Percentiles rank a stretch among this genome's conserved stretches.
phyloP scores from a whole-genome alignment of 2,329 filamentous ascomycete genomes.

The Thelonectria discophora region DNA sequence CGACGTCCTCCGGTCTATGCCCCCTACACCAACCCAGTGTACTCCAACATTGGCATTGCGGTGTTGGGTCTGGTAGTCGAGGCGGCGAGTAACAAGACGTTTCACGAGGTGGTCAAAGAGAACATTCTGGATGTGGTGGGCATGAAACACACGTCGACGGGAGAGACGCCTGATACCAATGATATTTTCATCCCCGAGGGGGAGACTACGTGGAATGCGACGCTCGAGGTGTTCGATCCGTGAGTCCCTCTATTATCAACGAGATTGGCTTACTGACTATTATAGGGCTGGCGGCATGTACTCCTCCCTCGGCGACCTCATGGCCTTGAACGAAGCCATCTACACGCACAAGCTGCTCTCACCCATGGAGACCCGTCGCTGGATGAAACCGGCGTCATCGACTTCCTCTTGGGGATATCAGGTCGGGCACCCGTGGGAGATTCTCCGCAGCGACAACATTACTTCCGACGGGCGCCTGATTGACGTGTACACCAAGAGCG shows the following conservation, averaged over 20 bases:
- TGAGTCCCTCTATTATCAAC: constrained; percentile 31
- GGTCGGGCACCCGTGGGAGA: constrained; percentile 59
- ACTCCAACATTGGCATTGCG: constrained; percentile 59
- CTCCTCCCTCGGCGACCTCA: constrained; percentile 53
- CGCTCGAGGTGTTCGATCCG: constrained; percentile 47
- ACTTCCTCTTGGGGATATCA: constrained; percentile 50
- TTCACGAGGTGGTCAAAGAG: constrained; percentile 50
- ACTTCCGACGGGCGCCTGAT: constrained; percentile 51
- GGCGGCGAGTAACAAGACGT: constrained; percentile 51
- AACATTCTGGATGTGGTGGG: constrained; percentile 53
- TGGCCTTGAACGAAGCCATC: constrained; percentile 53
- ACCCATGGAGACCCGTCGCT: constrained; percentile 50
- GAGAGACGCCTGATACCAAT: constrained; percentile 43
- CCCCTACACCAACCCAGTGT: constrained; percentile 56
- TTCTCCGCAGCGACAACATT: constrained; percentile 50
- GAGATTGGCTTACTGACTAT: constrained; percentile 2
- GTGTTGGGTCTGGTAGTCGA: constrained; percentile 57
- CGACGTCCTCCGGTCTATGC: constrained; percentile 50
- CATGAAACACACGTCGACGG: constrained; percentile 52
- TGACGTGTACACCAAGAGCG: constrained; percentile 58
- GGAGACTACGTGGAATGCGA: constrained; percentile 47
- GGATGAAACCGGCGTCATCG: constrained; percentile 55
- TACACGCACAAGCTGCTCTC: constrained; percentile 53
- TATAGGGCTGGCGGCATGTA: constrained; percentile 51
- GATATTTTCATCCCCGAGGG: constrained; percentile 48